phyloP scores from a whole-genome alignment of 306 rosid genomes.

The Betula pendula region DNA sequence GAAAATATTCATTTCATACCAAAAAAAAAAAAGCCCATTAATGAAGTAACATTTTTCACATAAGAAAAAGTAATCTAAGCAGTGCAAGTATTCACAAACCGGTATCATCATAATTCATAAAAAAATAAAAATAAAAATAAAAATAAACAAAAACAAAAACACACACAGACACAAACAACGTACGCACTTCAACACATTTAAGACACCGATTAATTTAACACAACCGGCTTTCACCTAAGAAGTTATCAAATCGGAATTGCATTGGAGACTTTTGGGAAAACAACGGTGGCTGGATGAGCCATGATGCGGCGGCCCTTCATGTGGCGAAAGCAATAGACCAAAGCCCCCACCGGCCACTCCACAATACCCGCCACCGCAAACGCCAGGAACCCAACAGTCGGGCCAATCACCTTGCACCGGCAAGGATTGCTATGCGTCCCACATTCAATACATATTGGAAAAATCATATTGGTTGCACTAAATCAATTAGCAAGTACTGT shows the following conservation, averaged over 20 bases:
- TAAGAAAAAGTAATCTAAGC: neutral
- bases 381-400: constrained; percentile 66
- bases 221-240: neutral
- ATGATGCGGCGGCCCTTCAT: constrained; percentile 76
- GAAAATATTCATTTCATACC: too few species aligned
- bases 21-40: neutral
- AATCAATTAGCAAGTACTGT: neutral
- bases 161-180: neutral
- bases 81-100: neutral
- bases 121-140: too few species aligned
- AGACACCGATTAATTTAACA: too few species aligned
- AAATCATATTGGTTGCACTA: constrained; percentile 7
- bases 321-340: constrained; percentile 56
- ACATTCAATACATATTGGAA: constrained; percentile 64
- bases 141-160: too few species aligned
- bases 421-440: constrained; percentile 72
- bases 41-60: neutral
- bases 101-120: neutral
- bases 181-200: neutral
- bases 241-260: constrained; percentile 43
- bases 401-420: constrained; percentile 85
- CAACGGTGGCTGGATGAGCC: constrained; percentile 67
- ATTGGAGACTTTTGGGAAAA: constrained; percentile 57
- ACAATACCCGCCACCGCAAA: constrained; percentile 58
- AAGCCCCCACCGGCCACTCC: constrained; percentile 85